Base-by-base conservation (phyloP, 2,329 filamentous ascomycete genomes). In the Cytospora piceicola region DNA sequence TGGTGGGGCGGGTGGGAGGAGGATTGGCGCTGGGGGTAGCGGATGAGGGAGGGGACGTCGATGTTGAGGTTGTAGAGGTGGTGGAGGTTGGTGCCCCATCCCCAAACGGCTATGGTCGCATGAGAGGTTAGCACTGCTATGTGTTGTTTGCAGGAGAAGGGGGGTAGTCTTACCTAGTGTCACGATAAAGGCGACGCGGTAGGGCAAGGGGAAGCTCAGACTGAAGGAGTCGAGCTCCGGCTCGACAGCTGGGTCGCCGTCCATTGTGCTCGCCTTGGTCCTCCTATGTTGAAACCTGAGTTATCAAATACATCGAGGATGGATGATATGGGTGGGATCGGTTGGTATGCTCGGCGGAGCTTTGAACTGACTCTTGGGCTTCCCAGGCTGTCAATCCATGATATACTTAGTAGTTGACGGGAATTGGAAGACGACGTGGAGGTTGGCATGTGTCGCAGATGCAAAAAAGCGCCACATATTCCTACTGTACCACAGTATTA, bases 41-140 rank as follows among this genome's bases (percentile, higher is more conserved):
- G 89, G 72, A 98, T 92, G 65, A 98, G 84, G 36, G 88, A 83
- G 24, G 93, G 91, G 63, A 96, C 91, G 77, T 97, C 93, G 80
- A 99, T 96, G 75, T 91, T 91, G 73, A 88, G 82, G 66, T 87
- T 79, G 73, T 90, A 84, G 67, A 98, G 88, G 79, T 92, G 94
- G 75, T 97, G 93, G 51, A 98, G 87, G 80, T 97, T 98, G 72
- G 91, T 78, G 70, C 90, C 93, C 93, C 94, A 99, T 76, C 92
- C 93, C 94, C 94, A 98, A 73, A 96, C 89, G 71, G 92, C 93
- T 96, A 66, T 36, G 56, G 55, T 4, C 46, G 59, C 27, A 2
- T 29, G 14, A 15, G 11, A 9, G 17, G 55, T 70, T 32, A 68
- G 65, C 66, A 60, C 14, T 22, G 39, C 4, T 24, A 11, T 29